Evolutionary conservation across 805 yeast genomes (phyloP).

Genomic region (Saccharomyces jurei): DNA sequence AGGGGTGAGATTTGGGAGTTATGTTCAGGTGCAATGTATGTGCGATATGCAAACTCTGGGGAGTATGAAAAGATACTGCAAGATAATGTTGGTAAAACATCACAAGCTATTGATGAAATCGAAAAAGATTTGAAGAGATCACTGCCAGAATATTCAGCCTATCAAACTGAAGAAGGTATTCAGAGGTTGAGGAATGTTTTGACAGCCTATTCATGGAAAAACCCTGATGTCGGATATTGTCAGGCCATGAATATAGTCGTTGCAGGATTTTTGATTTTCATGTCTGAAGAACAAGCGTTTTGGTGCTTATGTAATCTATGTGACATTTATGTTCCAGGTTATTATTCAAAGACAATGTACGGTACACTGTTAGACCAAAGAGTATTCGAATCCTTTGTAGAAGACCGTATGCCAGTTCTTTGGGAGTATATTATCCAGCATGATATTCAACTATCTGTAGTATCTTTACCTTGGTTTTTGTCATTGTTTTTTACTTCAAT

Average conservation of each 20-base stretch:
- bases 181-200: slow-evolving; percentile 75
- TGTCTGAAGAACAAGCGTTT: slow-evolving; percentile 95
- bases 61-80: slow-evolving; percentile 52
- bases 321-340: slow-evolving; percentile 85
- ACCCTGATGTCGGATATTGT: slow-evolving; percentile 95
- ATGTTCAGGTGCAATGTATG: slow-evolving; percentile 75
- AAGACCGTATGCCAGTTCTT: slow-evolving; percentile 78
- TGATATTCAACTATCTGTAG: slow-evolving; percentile 88
- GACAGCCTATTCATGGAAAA: slow-evolving; percentile 93
- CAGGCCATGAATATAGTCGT: slow-evolving; percentile 96
- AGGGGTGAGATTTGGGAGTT: slow-evolving; percentile 97
- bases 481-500: slow-evolving; percentile 83
- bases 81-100: slow-evolving; percentile 53
- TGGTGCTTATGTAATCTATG: slow-evolving; percentile 82
- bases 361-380: slow-evolving; percentile 91
- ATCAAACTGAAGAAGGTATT: slow-evolving; percentile 81
- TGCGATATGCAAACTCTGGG: slow-evolving; percentile 53
- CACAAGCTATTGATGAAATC: slow-evolving; percentile 90
- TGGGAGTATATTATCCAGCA: slow-evolving; percentile 72
- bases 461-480: slow-evolving; percentile 93
- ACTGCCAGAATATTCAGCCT: slow-evolving; percentile 91
- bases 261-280: slow-evolving; percentile 70
- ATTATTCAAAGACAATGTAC: slow-evolving; percentile 94
- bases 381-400: slow-evolving; percentile 85
- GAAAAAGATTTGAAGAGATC: slow-evolving; percentile 94